Evolutionary conservation across 192 early-diverging fungal species (phyloP).

Genomic region (Coemansia sp.): DNA sequence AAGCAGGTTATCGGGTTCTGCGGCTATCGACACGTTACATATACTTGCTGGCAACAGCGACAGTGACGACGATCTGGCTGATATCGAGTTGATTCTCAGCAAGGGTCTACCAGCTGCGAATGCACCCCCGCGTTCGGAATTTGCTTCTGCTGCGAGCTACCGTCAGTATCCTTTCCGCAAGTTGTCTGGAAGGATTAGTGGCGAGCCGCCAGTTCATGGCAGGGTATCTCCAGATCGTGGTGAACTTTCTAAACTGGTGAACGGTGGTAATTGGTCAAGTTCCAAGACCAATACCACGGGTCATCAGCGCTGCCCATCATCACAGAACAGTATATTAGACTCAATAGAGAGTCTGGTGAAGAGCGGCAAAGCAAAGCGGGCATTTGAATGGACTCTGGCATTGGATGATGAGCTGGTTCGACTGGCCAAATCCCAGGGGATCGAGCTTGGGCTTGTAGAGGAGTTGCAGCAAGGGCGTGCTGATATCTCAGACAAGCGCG

Average conservation of each 20-base stretch:
- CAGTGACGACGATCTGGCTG: constrained; percentile 9
- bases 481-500: neutral
- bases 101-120: neutral
- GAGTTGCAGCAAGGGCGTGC: neutral
- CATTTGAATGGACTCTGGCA: constrained; percentile 40
- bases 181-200: neutral
- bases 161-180: neutral
- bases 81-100: neutral
- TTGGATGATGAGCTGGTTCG: constrained; percentile 24
- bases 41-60: neutral
- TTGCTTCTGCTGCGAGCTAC: constrained; percentile 2
- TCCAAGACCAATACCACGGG: neutral
- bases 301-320: constrained; percentile 19
- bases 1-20: neutral
- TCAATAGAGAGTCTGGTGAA: constrained; percentile 37
- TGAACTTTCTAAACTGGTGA: neutral
- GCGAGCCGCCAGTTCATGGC: neutral
- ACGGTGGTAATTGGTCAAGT: neutral
- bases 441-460: constrained; percentile 28
- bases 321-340: constrained; percentile 33
- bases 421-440: constrained; percentile 18
- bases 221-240: neutral
- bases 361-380: constrained; percentile 35
- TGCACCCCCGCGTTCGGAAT: neutral
- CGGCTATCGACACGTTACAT: neutral